Conservation (phyloP, 2,329 filamentous ascomycete genomes). For the Penicillium capsulatum region DNA sequence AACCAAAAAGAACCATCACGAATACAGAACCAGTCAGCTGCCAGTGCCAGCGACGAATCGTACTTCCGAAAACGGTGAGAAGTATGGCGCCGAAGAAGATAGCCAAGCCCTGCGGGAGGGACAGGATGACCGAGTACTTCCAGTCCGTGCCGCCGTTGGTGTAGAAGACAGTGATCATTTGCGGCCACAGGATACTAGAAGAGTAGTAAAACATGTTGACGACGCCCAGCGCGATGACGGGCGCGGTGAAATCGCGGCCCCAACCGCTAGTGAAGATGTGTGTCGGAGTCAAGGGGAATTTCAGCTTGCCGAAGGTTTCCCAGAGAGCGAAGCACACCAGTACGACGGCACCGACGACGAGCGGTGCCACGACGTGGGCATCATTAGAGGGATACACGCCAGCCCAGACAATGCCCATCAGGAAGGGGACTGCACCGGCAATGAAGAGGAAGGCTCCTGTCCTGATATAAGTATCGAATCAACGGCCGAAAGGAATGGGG, state of each 20-base stretch:
- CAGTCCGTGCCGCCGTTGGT: conserved; percentile 35
- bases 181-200: conserved; percentile 46
- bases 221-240: conserved; percentile 44
- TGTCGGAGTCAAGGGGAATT: conserved; percentile 44
- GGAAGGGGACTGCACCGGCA: conserved; percentile 34
- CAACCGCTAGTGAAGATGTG: conserved; percentile 44
- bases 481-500: too few species aligned
- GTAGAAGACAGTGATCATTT: conserved; percentile 48
- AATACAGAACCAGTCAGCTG: conserved; percentile 43
- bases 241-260: conserved; percentile 48
- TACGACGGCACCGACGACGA: conserved; percentile 35
- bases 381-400: conserved; percentile 35
- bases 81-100: conserved; percentile 43
- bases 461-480: background rate
- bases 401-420: conserved; percentile 42
- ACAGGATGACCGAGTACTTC: conserved; percentile 36
- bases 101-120: conserved; percentile 46
- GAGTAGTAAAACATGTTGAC: conserved; percentile 53
- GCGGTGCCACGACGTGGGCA: conserved; percentile 36
- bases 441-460: conserved; percentile 35
- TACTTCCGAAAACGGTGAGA: conserved; percentile 41
- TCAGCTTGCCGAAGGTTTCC: conserved; percentile 38
- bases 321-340: conserved; percentile 39
- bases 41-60: conserved; percentile 48
- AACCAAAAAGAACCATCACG: conserved; percentile 49